Conservation (phyloP, 371 early-diverging fungal species). For the Basidiobolus meristosporus region DNA sequence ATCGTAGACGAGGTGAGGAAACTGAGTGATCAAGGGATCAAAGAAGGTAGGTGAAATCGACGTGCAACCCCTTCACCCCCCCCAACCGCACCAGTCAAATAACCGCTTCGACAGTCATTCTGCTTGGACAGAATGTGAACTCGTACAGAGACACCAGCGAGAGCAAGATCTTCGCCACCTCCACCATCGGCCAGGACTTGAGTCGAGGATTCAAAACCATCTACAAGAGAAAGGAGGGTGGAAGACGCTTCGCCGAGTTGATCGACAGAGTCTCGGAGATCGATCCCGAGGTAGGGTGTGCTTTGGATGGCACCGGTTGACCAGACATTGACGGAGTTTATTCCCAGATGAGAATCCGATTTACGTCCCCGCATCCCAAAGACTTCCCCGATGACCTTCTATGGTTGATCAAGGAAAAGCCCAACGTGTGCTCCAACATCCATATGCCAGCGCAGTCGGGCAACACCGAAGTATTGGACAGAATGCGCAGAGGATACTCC, state of each 20-base stretch:
- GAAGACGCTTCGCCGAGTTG: slow-evolving; percentile 56
- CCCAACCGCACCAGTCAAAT: background rate
- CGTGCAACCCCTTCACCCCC: no score
- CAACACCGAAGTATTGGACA: slow-evolving; percentile 32
- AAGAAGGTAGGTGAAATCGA: slow-evolving; percentile 18
- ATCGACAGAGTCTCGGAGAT: slow-evolving; percentile 40
- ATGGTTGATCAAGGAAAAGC: slow-evolving; percentile 34
- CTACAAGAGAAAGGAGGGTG: slow-evolving; percentile 56
- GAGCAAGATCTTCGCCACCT: slow-evolving; percentile 18
- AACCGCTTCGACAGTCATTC: slow-evolving; percentile 17
- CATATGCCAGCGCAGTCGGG: slow-evolving; percentile 65
- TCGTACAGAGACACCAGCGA: slow-evolving; percentile 51
- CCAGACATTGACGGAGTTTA: background rate
- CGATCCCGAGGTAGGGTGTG: slow-evolving; percentile 29
- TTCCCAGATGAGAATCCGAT: slow-evolving; percentile 44
- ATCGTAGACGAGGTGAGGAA: slow-evolving; percentile 42
- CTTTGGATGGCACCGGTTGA: no score
- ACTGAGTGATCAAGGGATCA: slow-evolving; percentile 46
- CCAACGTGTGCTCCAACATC: slow-evolving; percentile 48
- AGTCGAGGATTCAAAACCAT: slow-evolving; percentile 60
- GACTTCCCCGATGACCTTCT: slow-evolving; percentile 59
- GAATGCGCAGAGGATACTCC: slow-evolving; percentile 63
- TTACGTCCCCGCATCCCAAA: slow-evolving; percentile 69
- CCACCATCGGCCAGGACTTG: slow-evolving; percentile 12
- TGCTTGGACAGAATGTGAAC: slow-evolving; percentile 71